phyloP scores from a whole-genome alignment of 495 filamentous ascomycete genomes.

The Pyrenopolyporus hunteri region DNA sequence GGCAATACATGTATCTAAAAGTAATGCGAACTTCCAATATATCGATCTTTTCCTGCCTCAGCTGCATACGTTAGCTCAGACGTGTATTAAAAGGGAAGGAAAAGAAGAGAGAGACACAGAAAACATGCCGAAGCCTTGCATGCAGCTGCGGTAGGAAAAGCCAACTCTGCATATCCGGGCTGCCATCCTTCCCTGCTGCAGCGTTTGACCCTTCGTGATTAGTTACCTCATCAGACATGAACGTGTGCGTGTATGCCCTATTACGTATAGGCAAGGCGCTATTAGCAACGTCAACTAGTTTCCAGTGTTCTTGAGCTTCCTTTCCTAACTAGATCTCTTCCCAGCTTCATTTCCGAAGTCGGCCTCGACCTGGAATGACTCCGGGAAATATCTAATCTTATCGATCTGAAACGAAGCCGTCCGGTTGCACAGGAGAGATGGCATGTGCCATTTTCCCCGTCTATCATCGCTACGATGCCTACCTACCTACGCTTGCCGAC shows the following conservation, averaged over 20 bases:
- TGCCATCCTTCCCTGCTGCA: too few species aligned
- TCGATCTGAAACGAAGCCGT: constrained; percentile 15
- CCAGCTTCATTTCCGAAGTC: constrained; percentile 20
- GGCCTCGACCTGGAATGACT: not conserved
- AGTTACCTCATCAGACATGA: not conserved
- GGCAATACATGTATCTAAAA: too few species aligned
- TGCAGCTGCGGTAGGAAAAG: constrained; percentile 19
- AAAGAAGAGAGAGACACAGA: not conserved
- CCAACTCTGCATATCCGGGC: constrained; percentile 26
- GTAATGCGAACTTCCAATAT: not conserved
- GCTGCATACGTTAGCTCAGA: not conserved
- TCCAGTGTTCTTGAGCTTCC: not conserved
- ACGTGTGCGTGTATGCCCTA: not conserved
- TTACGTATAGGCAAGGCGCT: constrained; percentile 3
- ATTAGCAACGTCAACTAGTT: constrained; percentile 11
- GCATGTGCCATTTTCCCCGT: constrained; percentile 1
- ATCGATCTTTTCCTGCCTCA: not conserved
- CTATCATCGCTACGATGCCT: not conserved
- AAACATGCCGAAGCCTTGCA: constrained; percentile 5
- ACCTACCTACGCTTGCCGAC: not conserved
- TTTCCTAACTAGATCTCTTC: constrained; percentile 1
- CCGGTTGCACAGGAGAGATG: not conserved
- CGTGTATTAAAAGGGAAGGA: not conserved
- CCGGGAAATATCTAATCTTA: constrained; percentile 23
- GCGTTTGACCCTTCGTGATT: too few species aligned